Percentiles rank a stretch among this genome's conserved stretches.
phyloP scores from a whole-genome alignment of 129 eudicot species.

The Chrysanthemum seticuspe region DNA sequence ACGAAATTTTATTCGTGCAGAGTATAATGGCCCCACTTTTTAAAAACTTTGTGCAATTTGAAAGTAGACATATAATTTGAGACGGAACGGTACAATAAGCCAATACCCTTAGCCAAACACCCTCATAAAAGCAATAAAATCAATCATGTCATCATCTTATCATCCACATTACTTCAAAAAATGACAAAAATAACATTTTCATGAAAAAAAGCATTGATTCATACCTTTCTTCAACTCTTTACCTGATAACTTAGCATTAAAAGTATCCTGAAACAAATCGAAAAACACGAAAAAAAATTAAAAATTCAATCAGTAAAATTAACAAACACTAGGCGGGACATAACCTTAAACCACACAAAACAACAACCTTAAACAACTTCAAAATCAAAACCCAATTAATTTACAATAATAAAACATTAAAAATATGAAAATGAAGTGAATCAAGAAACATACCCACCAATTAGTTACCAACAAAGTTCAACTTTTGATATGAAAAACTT shows the following conservation, averaged over 20 bases:
- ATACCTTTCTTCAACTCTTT: slow-evolving; percentile 7
- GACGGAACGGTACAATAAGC: not conserved
- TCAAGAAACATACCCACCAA: slow-evolving; percentile 19
- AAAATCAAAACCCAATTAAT: not conserved
- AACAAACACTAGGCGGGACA: slow-evolving; percentile 19
- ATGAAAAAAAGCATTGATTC: not conserved
- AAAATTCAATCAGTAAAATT: slow-evolving; percentile 12
- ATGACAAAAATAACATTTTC: not conserved
- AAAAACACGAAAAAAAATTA: slow-evolving; percentile 17
- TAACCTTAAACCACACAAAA: not conserved
- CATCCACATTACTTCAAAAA: slow-evolving; percentile 13
- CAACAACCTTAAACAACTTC: not conserved
- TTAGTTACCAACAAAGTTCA: not conserved
- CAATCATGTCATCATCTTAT: not conserved
- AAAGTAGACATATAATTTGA: no score
- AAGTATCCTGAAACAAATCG: slow-evolving; percentile 10
- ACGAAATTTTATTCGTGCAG: not conserved
- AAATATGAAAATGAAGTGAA: not conserved
- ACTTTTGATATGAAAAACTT: not conserved
- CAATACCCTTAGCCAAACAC: not conserved
- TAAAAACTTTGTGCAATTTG: no score
- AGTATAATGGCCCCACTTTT: no score
- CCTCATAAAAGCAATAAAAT: not conserved
- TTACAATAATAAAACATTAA: not conserved
- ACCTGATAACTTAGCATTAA: not conserved